phyloP scores from a whole-genome alignment of 805 yeast genomes.

The Sugiyamaella mastotermitis region DNA sequence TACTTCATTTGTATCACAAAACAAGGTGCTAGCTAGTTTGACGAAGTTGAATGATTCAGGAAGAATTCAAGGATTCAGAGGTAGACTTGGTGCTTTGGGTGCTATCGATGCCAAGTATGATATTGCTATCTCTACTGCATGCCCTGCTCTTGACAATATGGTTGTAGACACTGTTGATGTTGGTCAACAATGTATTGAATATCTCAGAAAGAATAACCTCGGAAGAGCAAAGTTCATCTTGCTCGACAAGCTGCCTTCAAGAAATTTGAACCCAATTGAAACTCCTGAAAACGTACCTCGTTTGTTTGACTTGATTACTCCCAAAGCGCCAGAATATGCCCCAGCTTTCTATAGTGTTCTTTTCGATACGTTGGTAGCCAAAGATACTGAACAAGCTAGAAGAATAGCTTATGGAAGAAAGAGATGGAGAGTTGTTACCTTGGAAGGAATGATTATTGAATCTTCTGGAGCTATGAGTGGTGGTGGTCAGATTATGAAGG shows the following conservation, averaged over 20 bases:
- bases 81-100: constrained; percentile 91
- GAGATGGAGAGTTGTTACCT: constrained; percentile 84
- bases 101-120: constrained; percentile 83
- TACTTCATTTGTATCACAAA: constrained; percentile 57
- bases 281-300: constrained; percentile 79
- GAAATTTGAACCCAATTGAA: constrained; percentile 48
- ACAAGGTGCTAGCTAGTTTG: constrained; percentile 64
- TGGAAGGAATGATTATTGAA: constrained; percentile 88
- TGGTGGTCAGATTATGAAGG: constrained; percentile 61
- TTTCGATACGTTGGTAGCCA: constrained; percentile 82
- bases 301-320: constrained; percentile 73
- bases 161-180: constrained; percentile 78
- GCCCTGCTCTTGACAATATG: constrained; percentile 83
- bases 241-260: constrained; percentile 62
- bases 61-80: constrained; percentile 77
- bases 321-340: constrained; percentile 59
- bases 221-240: constrained; percentile 90
- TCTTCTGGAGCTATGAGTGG: constrained; percentile 95
- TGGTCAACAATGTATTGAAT: constrained; percentile 74
- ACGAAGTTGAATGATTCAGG: constrained; percentile 70
- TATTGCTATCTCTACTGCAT: constrained; percentile 91
- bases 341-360: constrained; percentile 88
- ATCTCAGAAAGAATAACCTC: constrained; percentile 69
- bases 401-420: constrained; percentile 77
- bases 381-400: constrained; percentile 72